Evolutionary conservation across 139 green algal species (phyloP).

Genomic region (Astrephomene gubernaculifera): DNA sequence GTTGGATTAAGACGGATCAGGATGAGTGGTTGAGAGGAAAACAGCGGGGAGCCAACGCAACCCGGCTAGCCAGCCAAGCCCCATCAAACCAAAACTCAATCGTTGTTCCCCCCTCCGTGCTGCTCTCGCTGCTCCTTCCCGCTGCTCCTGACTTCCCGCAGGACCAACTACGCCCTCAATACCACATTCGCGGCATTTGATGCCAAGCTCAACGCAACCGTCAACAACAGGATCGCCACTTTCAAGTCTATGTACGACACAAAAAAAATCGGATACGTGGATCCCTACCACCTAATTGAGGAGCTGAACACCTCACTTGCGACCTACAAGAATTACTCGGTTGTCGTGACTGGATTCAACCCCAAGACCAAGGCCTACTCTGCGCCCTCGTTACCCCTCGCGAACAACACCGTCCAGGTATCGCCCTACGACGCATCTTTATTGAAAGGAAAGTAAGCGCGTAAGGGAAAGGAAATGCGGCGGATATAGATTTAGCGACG

Average conservation of each 20-base stretch:
- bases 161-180: not conserved
- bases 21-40: not conserved
- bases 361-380: not conserved
- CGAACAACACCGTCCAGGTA: not conserved
- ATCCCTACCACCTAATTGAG: not conserved
- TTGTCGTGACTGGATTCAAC: constrained; percentile 6
- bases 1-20: not conserved
- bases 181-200: not conserved
- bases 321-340: constrained; percentile 5
- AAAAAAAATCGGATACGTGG: constrained; percentile 9
- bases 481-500: too few relatives aligned
- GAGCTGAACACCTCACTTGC: not conserved
- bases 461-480: too few relatives aligned
- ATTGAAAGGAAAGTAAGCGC: not conserved
- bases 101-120: not conserved
- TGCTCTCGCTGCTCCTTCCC: not conserved
- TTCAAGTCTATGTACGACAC: constrained; percentile 7
- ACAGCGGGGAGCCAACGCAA: not conserved
- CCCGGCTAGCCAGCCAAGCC: not conserved
- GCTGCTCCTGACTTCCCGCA: not conserved
- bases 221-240: not conserved
- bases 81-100: not conserved
- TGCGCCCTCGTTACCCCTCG: not conserved
- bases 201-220: not conserved
- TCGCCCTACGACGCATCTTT: not conserved